Conservation (phyloP, 768 basidiomycete species). For the Saitozyma podzolica region DNA sequence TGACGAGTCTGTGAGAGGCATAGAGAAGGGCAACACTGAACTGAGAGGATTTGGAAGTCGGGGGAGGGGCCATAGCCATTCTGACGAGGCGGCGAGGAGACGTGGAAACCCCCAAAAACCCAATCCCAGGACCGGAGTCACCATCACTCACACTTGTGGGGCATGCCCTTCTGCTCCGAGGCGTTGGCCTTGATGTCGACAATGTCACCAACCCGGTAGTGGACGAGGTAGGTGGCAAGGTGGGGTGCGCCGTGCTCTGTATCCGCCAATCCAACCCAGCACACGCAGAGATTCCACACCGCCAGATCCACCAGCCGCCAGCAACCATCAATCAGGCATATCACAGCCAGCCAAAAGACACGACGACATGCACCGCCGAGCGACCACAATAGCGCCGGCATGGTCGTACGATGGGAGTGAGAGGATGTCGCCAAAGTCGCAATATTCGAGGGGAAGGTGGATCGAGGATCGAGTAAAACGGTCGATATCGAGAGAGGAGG, state of each 20-base stretch:
- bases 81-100: not conserved
- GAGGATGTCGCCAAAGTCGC: not conserved
- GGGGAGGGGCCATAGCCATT: too few relatives aligned
- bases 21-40: not conserved
- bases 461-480: not conserved
- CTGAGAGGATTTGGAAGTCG: too few relatives aligned
- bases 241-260: slow-evolving; percentile 85
- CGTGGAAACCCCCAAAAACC: not conserved
- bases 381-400: too few relatives aligned
- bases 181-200: slow-evolving; percentile 99
- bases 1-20: not conserved
- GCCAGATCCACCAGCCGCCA: slow-evolving; percentile 1
- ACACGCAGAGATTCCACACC: not conserved
- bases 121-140: not conserved
- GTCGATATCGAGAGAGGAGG: not conserved
- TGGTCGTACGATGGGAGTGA: not conserved
- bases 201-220: slow-evolving; percentile 94
- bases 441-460: not conserved
- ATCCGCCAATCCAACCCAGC: slow-evolving; percentile 3
- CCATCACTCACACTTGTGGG: slow-evolving; percentile 84
- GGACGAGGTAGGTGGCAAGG: slow-evolving; percentile 87
- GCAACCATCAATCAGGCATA: not conserved
- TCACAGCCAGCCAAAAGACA: slow-evolving; percentile 4
- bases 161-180: slow-evolving; percentile 99
- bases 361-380: not conserved